Percentiles rank a stretch among this genome's conserved stretches.
These are phyloP conservation scores for Ceratobasidium papillatum DNA, from an alignment of 1,284 basidiomycete species.

Conservation along the genomic window DNA sequence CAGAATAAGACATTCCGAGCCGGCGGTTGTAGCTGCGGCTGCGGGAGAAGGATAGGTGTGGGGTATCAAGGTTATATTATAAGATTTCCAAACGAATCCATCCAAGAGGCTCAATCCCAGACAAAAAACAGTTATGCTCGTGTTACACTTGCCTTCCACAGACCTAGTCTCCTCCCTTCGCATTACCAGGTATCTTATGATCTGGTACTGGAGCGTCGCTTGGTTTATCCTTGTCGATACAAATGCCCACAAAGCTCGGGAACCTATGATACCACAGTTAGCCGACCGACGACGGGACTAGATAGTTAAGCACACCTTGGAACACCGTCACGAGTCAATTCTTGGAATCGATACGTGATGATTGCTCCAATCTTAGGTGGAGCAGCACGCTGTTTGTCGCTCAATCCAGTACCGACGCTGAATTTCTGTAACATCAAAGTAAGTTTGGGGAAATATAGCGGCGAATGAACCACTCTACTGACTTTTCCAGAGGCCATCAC, in stretches of 20 bases:
- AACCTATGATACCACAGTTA: constrained; percentile 56
- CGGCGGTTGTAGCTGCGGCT: not conserved
- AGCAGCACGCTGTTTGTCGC: constrained; percentile 61
- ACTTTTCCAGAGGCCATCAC: constrained; percentile 72
- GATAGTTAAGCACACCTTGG: constrained; percentile 56
- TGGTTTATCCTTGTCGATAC: constrained; percentile 61
- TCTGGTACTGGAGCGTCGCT: constrained; percentile 62
- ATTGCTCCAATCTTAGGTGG: constrained; percentile 69
- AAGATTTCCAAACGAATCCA: not conserved
- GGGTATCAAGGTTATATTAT: not conserved
- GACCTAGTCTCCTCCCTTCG: constrained; percentile 23
- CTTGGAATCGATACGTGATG: constrained; percentile 71
- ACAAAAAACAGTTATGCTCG: not conserved
- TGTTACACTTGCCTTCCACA: not conserved
- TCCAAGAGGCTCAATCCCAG: not conserved
- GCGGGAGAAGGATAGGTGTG: not conserved
- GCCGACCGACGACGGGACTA: not conserved
- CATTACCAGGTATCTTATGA: constrained; percentile 9
- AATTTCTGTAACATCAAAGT: constrained; percentile 55
- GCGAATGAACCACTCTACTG: constrained; percentile 12
- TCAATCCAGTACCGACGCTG: constrained; percentile 65
- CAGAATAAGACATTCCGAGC: not conserved
- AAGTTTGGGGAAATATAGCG: not conserved
- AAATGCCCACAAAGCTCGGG: constrained; percentile 67
- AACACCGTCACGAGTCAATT: constrained; percentile 66